Evolutionary conservation across 768 basidiomycete genomes (phyloP), one percentile per base, ranked within the genome.

Genomic region (Hygrocybe coccinea): DNA sequence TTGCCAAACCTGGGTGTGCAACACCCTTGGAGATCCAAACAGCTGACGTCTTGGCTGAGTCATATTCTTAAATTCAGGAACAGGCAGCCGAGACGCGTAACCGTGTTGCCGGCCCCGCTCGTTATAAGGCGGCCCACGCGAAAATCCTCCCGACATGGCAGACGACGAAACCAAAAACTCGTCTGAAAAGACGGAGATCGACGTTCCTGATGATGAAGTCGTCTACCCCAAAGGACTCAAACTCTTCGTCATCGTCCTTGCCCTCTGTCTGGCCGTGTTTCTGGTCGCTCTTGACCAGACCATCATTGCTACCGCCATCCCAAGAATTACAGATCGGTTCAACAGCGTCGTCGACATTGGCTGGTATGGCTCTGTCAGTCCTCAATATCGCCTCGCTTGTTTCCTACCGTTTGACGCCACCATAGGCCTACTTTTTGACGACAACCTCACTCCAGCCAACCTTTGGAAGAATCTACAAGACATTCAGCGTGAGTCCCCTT

Each of bases 211-310:
- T 8, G 29, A 29, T 29, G 29, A 29, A 3, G 8, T 29, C 29
- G 29, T 29, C 43, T 49, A 49, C 25, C 47, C 47, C 12, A 17
- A 21, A 9, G 47, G 47, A 9, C 34, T 49, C 12, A 49, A 17
- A 25, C 47, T 49, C 12, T 12, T 49, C 34, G 25, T 49, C n/a
- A 49, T 49, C 47, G 29, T 49, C 8, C 8, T 14, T 17, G 47
- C 47, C 47, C n/a, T 29, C n/a, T 49, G 47, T 50, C 33, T 62
- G 17, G 62, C 65, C 5, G 55, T 65, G 9, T 57, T 60, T 37
- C 41, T 66, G 15, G 64, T 64, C n/a, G 64, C 64, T 1, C 52
- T 66, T 2, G 65, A 66, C 44, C 64, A 66, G 50, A 65, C 65
- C 5, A 67, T 67, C 25, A 51, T 44, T 8, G 29, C 29, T 8